Conservation (phyloP, 192 early-diverging fungal species). For the Coemansia sp. region DNA sequence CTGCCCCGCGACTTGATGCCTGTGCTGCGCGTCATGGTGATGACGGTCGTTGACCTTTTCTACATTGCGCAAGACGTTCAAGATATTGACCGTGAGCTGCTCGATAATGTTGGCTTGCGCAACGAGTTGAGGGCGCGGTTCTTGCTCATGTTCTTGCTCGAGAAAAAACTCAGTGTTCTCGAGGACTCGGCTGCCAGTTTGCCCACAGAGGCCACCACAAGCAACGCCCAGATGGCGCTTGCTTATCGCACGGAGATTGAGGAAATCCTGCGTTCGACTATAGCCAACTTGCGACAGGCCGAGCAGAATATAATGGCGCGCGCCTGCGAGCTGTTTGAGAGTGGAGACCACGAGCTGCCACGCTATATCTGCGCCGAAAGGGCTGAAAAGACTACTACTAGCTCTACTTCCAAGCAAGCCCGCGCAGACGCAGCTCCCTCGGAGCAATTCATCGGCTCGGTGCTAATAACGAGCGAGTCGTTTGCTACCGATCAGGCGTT, state of each 20-base stretch:
- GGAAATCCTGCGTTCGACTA: constrained; percentile 19
- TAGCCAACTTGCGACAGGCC: constrained; percentile 1
- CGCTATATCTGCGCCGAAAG: constrained; percentile 4
- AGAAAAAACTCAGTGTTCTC: constrained; percentile 37
- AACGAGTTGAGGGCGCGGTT: constrained; percentile 62
- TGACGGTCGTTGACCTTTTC: constrained; percentile 57
- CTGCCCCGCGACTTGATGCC: constrained; percentile 54
- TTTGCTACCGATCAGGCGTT: constrained; percentile 28
- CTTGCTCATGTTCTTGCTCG: constrained; percentile 50
- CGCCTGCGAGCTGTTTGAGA: constrained; percentile 5
- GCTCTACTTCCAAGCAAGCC: not conserved
- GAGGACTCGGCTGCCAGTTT: constrained; percentile 2
- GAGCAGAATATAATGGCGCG: constrained; percentile 9
- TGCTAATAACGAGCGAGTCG: constrained; percentile 27
- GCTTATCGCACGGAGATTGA: constrained; percentile 54
- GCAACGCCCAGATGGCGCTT: constrained; percentile 50
- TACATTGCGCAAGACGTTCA: constrained; percentile 11
- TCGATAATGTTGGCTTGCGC: constrained; percentile 52
- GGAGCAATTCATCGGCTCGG: constrained; percentile 11
- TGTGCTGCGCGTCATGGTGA: constrained; percentile 67
- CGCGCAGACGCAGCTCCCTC: not conserved
- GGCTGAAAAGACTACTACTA: not conserved
- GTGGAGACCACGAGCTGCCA: constrained; percentile 14
- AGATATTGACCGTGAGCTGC: constrained; percentile 1
- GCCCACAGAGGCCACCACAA: constrained; percentile 3